Base-by-base conservation (phyloP, 768 basidiomycete genomes). In the Mycena polygramma region DNA sequence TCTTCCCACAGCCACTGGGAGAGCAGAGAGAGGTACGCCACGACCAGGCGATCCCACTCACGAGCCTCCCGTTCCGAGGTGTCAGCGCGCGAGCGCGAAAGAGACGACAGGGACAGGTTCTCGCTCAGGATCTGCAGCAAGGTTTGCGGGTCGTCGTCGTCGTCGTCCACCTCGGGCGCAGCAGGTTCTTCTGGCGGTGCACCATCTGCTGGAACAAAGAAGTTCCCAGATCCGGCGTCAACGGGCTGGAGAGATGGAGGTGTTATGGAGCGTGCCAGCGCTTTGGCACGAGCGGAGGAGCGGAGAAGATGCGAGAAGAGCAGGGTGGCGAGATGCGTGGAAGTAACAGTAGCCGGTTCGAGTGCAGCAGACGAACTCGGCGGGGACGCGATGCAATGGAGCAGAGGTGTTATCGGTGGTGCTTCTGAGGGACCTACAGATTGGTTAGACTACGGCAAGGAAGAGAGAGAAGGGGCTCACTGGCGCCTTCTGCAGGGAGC, bases 1-100 rank as follows among this genome's bases (percentile, higher is more conserved):
- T 98, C 97, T 75, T 99, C 97, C 97, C 97, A 99, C 9, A 98
- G 84, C 98, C 98, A 99, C 71, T 96, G 95, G 6, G 90, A 86
- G 39, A 99, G 85, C 63, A 98, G 79, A 57, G 89, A 89, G 43
- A 99, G 83, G 77, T 98, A 97, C 0, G 91, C 93, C 10, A 94
- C 90, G 75, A 96, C 91, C 55, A 97, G 83, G 68, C 95, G 86
- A 71, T 96, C 95, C 95, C 96, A 98, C 75, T 98, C 97, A 57
- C 92, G 84, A 17, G 89, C 86, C 74, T 97, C 94, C 53, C 85
- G 85, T 46, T 90, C 90, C 7, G 91, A 90, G 26, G 89, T 85
- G 73, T 92, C 85, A 14, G 89, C 83, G 41, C 94, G 85, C 9
- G 89, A 89, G 26, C 92, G 90, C 35, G 92, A 93, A 54, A 99